A percentile compares a stretch with the other conserved stretches of the same genome.
These are phyloP conservation scores for Fusarium sacchari DNA, from an alignment of 2,329 filamentous ascomycete genomes.

Conservation along the genomic window DNA sequence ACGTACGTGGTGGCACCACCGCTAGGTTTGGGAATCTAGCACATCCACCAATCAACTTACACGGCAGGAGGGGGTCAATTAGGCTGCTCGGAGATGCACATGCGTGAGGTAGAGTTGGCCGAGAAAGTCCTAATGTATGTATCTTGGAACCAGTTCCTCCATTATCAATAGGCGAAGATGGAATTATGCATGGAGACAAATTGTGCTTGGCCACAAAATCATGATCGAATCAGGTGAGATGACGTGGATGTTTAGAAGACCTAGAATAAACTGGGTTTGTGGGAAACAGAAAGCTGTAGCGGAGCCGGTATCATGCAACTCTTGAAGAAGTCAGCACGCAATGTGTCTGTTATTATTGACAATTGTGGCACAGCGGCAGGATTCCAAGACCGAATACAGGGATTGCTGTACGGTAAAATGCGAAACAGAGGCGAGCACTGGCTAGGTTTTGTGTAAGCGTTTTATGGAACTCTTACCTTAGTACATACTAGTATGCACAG, in stretches of 20 bases:
- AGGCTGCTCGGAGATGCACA: slow-evolving; percentile 9
- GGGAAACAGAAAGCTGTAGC: neutral
- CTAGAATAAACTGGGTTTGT: neutral
- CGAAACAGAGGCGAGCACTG: neutral
- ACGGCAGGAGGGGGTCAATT: slow-evolving; percentile 20
- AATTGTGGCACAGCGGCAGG: slow-evolving; percentile 18
- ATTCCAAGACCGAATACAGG: neutral
- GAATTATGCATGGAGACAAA: neutral
- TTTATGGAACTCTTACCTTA: neutral
- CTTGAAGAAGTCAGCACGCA: neutral
- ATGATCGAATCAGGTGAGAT: slow-evolving; percentile 7
- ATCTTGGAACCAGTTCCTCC: neutral
- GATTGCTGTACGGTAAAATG: slow-evolving; percentile 1
- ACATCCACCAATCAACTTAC: slow-evolving; percentile 45
- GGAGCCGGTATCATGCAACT: slow-evolving; percentile 15
- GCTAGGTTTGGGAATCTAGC: slow-evolving; percentile 13
- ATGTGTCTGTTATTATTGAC: slow-evolving; percentile 7
- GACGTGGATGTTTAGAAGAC: neutral
- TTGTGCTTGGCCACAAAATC: neutral
- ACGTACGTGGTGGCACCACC: slow-evolving; percentile 1
- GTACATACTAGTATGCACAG: too few relatives aligned
- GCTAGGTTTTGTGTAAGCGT: neutral
- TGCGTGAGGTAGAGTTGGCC: neutral
- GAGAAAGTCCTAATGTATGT: neutral
- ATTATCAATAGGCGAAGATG: neutral